Conservation (phyloP, 176 grass and related monocot genomes). For the Oryza meyeriana region DNA sequence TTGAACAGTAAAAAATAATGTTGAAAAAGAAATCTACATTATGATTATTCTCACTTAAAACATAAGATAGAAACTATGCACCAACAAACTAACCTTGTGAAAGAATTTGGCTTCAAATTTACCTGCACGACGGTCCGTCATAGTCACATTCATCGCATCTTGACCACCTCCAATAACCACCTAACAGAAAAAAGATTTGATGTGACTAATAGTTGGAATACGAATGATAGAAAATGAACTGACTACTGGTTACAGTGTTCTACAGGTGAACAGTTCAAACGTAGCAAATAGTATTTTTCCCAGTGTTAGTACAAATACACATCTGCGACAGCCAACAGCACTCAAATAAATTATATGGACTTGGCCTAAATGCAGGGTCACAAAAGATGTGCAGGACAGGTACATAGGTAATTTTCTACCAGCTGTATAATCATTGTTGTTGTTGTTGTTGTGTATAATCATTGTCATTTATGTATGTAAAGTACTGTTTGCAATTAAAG, state of each 20-base stretch:
- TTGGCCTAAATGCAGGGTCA: background rate
- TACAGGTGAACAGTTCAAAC: background rate
- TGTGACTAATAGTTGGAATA: background rate
- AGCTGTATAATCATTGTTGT: background rate
- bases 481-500: background rate
- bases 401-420: background rate
- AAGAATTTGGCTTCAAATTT: constrained; percentile 98
- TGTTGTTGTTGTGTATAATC: background rate
- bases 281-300: background rate
- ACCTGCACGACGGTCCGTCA: constrained; percentile 69
- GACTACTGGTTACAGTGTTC: background rate
- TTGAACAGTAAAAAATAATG: background rate
- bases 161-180: constrained; percentile 89
- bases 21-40: background rate
- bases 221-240: background rate
- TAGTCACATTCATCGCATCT: constrained; percentile 81
- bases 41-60: background rate
- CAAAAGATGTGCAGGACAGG: background rate
- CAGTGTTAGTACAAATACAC: background rate
- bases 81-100: constrained; percentile 49
- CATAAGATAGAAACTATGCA: background rate
- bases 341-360: background rate
- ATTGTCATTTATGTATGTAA: background rate
- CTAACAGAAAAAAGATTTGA: constrained; percentile 22
- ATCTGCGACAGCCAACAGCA: background rate